Percentiles rank a stretch among this genome's conserved stretches.
Conservation (phyloP, 1,284 basidiomycete species). For the Ustilago curta region DNA sequence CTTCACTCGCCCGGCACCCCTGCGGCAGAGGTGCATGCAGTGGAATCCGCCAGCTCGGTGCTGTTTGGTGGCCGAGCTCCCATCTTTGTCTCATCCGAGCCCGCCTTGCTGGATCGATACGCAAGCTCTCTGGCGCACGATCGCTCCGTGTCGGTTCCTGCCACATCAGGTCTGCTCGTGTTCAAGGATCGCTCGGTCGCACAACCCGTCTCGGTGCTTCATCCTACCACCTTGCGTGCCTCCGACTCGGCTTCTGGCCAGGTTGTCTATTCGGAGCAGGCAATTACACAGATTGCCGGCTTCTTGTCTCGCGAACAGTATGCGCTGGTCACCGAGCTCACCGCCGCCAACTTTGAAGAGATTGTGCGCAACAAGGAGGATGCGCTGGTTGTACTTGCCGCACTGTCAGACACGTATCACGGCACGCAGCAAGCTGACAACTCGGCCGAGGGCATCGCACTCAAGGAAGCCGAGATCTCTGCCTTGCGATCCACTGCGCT, state of each 20-base stretch:
- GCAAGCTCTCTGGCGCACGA: slow-evolving; percentile 21
- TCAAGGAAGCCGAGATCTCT: slow-evolving; percentile 50
- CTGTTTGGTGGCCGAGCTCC: slow-evolving; percentile 34
- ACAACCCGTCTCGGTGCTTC: slow-evolving; percentile 43
- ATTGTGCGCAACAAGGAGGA: slow-evolving; percentile 49
- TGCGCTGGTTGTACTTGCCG: slow-evolving; percentile 58
- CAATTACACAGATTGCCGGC: slow-evolving; percentile 17
- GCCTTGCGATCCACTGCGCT: slow-evolving; percentile 46
- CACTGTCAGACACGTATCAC: slow-evolving; percentile 57
- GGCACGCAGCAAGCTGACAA: slow-evolving; percentile 10
- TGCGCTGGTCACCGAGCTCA: slow-evolving; percentile 57
- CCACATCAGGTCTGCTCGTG: slow-evolving; percentile 58
- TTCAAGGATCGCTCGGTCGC: slow-evolving; percentile 61
- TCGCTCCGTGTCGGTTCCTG: slow-evolving; percentile 10
- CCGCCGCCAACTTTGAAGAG: slow-evolving; percentile 55
- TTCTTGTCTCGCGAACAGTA: slow-evolving; percentile 58
- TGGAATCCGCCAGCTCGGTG: slow-evolving; percentile 33
- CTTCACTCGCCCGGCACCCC: slow-evolving; percentile 49
- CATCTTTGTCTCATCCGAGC: slow-evolving; percentile 50
- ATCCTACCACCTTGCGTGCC: slow-evolving; percentile 28
- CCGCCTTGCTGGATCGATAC: slow-evolving; percentile 51
- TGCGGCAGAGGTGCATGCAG: slow-evolving; percentile 22
- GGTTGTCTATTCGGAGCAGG: slow-evolving; percentile 25
- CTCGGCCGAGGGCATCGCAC: slow-evolving; percentile 30
- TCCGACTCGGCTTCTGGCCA: slow-evolving; percentile 8